phyloP scores from a whole-genome alignment of 2,329 filamentous ascomycete genomes.

The Eutypella sp. region DNA sequence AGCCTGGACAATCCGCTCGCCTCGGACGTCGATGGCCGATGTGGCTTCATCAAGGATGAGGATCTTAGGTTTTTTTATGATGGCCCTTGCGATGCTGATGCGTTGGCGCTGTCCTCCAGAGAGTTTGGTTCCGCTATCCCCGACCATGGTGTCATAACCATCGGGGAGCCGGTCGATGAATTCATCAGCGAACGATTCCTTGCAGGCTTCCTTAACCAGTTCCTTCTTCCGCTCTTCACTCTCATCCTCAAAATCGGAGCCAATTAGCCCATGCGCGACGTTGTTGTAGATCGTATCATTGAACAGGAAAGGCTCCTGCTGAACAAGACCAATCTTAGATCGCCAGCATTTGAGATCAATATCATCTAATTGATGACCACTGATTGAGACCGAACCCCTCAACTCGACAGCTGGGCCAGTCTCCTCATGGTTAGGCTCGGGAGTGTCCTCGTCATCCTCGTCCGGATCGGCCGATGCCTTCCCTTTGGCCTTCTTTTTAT shows the following conservation, averaged over 20 bases:
- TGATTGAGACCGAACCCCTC: conserved; percentile 48
- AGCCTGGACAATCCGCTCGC: conserved; percentile 58
- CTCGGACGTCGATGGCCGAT: conserved; percentile 54
- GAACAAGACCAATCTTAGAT: conserved; percentile 59
- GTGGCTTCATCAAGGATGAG: conserved; percentile 76
- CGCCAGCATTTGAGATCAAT: conserved; percentile 62
- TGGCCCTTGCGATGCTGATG: conserved; percentile 70
- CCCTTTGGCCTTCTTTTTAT: conserved; percentile 28
- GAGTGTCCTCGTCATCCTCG: conserved; percentile 19
- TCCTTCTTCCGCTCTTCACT: conserved; percentile 50
- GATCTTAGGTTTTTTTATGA: conserved; percentile 66
- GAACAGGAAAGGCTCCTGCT: conserved; percentile 65
- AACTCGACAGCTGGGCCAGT: conserved; percentile 41
- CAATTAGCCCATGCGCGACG: conserved; percentile 54
- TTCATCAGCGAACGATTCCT: conserved; percentile 64
- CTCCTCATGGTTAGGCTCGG: conserved; percentile 22
- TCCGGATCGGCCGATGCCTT: conserved; percentile 26
- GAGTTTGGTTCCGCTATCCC: conserved; percentile 71
- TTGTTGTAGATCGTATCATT: conserved; percentile 61
- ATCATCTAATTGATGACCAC: conserved; percentile 47
- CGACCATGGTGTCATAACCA: conserved; percentile 68
- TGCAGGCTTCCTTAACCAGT: conserved; percentile 59
- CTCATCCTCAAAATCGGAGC: conserved; percentile 48
- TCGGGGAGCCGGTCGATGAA: conserved; percentile 61
- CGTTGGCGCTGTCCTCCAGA: conserved; percentile 85